Evolutionary conservation across 1,284 basidiomycete species (phyloP).

Genomic region (Trichosporon inkin): DNA sequence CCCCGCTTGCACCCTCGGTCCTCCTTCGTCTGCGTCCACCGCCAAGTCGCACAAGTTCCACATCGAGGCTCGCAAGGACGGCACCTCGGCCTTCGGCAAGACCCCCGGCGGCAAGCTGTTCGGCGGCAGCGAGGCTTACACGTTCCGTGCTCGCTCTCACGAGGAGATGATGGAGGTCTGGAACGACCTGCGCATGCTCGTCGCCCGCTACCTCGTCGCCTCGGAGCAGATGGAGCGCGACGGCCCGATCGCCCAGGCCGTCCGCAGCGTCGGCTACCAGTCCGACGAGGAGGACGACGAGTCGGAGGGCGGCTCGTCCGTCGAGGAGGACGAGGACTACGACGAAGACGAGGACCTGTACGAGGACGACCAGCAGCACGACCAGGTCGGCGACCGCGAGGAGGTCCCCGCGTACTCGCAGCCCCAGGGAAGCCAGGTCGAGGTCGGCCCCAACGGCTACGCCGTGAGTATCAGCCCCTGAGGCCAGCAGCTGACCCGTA

Average conservation of each 20-base stretch:
- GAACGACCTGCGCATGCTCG: constrained; percentile 97
- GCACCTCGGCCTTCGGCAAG: constrained; percentile 51
- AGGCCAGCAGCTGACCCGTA: constrained; percentile 13
- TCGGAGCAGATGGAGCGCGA: constrained; percentile 89
- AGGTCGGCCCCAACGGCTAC: constrained; percentile 66
- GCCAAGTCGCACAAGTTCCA: constrained; percentile 92
- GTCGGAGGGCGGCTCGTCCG: constrained; percentile 66
- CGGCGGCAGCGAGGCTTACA: constrained; percentile 65
- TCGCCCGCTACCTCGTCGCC: constrained; percentile 90
- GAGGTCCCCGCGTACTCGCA: constrained; percentile 52
- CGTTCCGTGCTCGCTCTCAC: constrained; percentile 80
- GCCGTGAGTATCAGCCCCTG: constrained; percentile 55
- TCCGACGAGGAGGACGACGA: constrained; percentile 67
- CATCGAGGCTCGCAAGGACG: constrained; percentile 84
- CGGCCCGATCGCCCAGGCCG: constrained; percentile 89
- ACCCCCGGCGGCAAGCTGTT: constrained; percentile 63
- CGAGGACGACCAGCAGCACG: constrained; percentile 58
- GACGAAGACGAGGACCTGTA: constrained; percentile 53
- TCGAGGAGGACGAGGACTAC: constrained; percentile 62
- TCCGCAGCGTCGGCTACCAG: constrained; percentile 68
- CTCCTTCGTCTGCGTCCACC: constrained; percentile 66
- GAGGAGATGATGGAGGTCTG: constrained; percentile 99
- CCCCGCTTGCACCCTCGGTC: constrained; percentile 91
- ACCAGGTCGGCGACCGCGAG: constrained; percentile 50
- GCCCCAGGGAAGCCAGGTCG: constrained; percentile 47